Base-by-base conservation (phyloP, 1,139 yeast genomes). In the Chernovozyma aurita region DNA sequence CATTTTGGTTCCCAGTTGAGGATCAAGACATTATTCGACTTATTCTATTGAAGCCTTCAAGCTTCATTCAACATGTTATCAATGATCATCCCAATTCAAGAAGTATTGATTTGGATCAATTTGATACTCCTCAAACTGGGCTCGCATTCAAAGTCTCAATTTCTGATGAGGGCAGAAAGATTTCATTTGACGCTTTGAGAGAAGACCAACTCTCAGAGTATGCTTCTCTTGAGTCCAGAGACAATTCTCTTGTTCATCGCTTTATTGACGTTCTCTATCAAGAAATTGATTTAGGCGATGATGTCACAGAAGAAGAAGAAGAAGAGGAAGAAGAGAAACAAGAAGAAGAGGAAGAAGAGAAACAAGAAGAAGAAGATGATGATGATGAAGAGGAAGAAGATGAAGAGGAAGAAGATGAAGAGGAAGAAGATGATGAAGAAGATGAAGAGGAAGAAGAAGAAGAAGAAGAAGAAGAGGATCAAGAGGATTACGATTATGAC, bases 21-120 rank as follows among this genome's bases (percentile, higher is more conserved):
- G 37, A 49, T 32, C 56, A 56, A 14, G 69, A 64, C 41, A 27
- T 25, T 2, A 43, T 66, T 17, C 66, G 70, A 8, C 61, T 66
- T 31, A 58, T 66, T 30, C 47, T 65, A 31, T 47, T 57, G 31
- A 55, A 48, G 37, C 68, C 61, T 4, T 59, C 61, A n/a, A 41
- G 44, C 21, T 41, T 36, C 28, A 57, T 61, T 30, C 43, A 40
- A 16, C 35, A 42, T 11, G 47, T 52, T 13, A 35, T 51, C 31
- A 43, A 42, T n/a, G 28, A 41, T 24, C 39, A 39, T 40, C 28
- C 30, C 28, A 24, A 32, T 4, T 31, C 33, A 12, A 13, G 30
- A n/a, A 34, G 34, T 16, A 37, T 63, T 29, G 54, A 57, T 4
- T 44, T 62, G 28, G 30, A 36, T 3, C 47, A 49, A 11, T 65